A percentile compares a stretch with the other conserved stretches of the same genome.
Conservation (phyloP, 805 yeast genomes). For the Kodamaea jinghongensis region DNA sequence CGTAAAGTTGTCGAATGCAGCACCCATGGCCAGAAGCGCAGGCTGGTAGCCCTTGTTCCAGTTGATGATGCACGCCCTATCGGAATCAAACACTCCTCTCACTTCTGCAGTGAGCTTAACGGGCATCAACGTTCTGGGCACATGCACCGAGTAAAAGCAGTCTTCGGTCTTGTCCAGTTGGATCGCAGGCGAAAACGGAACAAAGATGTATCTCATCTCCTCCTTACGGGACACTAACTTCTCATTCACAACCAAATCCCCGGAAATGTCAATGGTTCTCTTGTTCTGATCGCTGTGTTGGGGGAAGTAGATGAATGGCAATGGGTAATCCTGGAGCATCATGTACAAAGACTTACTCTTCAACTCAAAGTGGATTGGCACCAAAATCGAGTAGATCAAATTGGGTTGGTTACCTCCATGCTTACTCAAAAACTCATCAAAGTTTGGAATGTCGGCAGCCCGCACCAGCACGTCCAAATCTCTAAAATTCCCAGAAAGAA, state of each 20-base stretch:
- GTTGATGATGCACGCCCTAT: conserved; percentile 49
- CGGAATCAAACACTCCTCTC: conserved; percentile 43
- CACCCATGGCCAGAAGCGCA: conserved; percentile 49
- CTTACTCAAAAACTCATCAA: conserved; percentile 35
- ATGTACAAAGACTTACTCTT: conserved; percentile 43
- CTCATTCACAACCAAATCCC: conserved; percentile 59
- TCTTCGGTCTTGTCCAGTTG: conserved; percentile 29
- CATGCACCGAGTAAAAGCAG: conserved; percentile 54
- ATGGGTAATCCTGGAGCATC: conserved; percentile 52
- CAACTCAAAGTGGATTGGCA: conserved; percentile 49
- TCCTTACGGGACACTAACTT: conserved; percentile 42
- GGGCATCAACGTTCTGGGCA: conserved; percentile 63
- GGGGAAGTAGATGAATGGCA: conserved; percentile 56
- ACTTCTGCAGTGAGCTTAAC: conserved; percentile 55
- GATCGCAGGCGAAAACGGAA: conserved; percentile 57
- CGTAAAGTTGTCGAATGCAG: conserved; percentile 44
- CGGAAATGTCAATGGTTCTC: conserved; percentile 31
- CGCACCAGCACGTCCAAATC: conserved; percentile 30
- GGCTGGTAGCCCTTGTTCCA: conserved; percentile 68
- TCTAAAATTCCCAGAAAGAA: conserved; percentile 28
- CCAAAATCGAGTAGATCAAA: conserved; percentile 51
- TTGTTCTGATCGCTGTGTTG: conserved; percentile 20
- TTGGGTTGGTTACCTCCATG: conserved; percentile 52
- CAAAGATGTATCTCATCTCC: conserved; percentile 50
- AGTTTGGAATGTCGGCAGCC: conserved; percentile 27